Evolutionary conservation across 1,139 yeast species (phyloP), one percentile per base, ranked within the genome.

Genomic region (Scheffersomyces cryptocercus): DNA sequence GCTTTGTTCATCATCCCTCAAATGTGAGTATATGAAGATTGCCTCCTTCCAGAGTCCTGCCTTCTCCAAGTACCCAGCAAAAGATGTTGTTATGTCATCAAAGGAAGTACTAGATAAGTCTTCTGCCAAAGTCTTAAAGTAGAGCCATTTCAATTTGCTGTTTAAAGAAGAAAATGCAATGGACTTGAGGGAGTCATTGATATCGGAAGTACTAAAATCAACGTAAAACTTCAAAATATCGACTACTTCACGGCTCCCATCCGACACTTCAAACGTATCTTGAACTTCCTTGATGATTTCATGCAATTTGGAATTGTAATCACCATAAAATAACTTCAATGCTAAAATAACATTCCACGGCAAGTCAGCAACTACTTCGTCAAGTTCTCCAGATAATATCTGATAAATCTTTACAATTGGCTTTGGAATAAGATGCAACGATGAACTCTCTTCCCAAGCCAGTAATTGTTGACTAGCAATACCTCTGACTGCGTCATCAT

Each of bases 331-430:
- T 14, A 89, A 57, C 28, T 72, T 61, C 42, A 87, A 52, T 0
- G 84, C 82, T 29, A 90, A 70, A 10, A 78, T 72, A 34, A 84
- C 70, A 43, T 77, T 72, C 96, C 97, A 89, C 12, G 86, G 78
- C 31, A 87, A 70, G 1, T 72, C 78, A 0, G 65, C 67, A 3
- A 74, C 51, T 16, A 79, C 64, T 26, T 68, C 62, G 5, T 63
- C 47, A 61, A 67, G 64, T 3, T 75, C 68, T 3, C 96, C 95
- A 1, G 86, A 70, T 15, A 91, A 68, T 3, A 91, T 65, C 49
- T 81, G 80, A 60, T 84, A 85, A 0, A 88, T 72, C 46, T 81
- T 80, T 5, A 81, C 59, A 26, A 88, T 63, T 5, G 77, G 66
- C 1, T 43, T 45, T 1, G 95, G 90, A 38, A 87, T 76, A 8